phyloP scores from a whole-genome alignment of 306 rosid species.

The Gastrolobium villosum region DNA sequence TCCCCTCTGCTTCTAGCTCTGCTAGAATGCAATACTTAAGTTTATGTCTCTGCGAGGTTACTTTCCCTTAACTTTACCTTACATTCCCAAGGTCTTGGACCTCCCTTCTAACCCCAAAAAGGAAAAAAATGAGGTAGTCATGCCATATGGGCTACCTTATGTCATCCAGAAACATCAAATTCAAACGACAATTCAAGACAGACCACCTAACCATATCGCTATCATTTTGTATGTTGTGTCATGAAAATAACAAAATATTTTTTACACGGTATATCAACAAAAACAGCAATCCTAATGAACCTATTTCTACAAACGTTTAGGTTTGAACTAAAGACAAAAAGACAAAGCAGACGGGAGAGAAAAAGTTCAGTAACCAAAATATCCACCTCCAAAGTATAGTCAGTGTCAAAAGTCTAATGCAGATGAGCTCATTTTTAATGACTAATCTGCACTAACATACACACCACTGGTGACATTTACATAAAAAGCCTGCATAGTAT shows the following conservation, averaged over 20 bases:
- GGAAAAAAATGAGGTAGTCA: not conserved
- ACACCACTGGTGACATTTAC: conserved; percentile 22
- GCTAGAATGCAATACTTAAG: too few species aligned
- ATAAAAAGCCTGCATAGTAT: conserved; percentile 27
- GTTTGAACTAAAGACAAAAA: conserved; percentile 17
- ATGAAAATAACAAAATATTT: conserved; percentile 37
- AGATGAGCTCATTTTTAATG: conserved; percentile 39
- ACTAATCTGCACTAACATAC: conserved; percentile 36
- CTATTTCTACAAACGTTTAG: conserved; percentile 36
- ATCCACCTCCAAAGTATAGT: conserved; percentile 32
- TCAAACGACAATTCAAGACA: conserved; percentile 2
- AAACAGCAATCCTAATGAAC: conserved; percentile 30
- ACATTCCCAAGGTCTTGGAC: not conserved
- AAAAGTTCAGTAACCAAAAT: not conserved
- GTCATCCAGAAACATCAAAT: conserved; percentile 12
- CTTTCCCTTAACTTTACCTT: too few species aligned
- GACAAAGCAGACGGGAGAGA: not conserved
- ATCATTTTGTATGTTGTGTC: conserved; percentile 11
- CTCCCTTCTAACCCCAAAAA: not conserved
- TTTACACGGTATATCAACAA: conserved; percentile 17
- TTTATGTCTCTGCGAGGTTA: too few species aligned
- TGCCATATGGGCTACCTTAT: not conserved
- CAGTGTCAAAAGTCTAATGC: conserved; percentile 22
- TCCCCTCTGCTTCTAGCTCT: too few species aligned
- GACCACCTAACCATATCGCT: conserved; percentile 11